A percentile compares a stretch with the other conserved stretches of the same genome.
Conservation (phyloP, 352 stramenopile genomes). For the Elongisporangium senticosum region DNA sequence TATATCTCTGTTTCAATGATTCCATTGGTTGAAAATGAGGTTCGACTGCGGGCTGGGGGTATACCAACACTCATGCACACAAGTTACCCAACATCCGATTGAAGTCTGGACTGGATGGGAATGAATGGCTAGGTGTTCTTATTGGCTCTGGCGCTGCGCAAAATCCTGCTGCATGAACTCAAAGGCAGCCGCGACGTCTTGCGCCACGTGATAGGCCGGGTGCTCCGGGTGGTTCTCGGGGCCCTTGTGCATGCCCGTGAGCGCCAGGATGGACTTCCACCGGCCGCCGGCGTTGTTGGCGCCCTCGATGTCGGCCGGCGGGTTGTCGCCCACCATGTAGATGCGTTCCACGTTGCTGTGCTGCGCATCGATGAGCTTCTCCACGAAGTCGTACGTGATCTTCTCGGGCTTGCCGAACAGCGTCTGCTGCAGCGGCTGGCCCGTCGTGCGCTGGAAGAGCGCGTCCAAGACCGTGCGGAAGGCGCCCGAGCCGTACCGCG, state of each 20-base stretch:
- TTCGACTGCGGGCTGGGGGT: not conserved
- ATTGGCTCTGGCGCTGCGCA: constrained; percentile 1
- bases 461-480: constrained; percentile 40
- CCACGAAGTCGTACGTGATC: constrained; percentile 41
- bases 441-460: constrained; percentile 50
- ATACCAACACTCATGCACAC: not conserved
- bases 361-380: constrained; percentile 42
- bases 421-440: constrained; percentile 40
- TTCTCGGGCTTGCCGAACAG: constrained; percentile 47
- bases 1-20: not conserved
- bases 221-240: constrained; percentile 34
- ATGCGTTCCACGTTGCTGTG: constrained; percentile 28
- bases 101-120: not conserved
- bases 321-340: constrained; percentile 68
- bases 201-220: constrained; percentile 36
- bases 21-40: not conserved
- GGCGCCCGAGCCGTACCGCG: constrained; percentile 43
- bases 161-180: constrained; percentile 56
- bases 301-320: constrained; percentile 50
- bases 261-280: constrained; percentile 52
- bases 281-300: constrained; percentile 37
- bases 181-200: constrained; percentile 31
- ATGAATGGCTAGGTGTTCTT: not conserved
- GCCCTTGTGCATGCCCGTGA: constrained; percentile 48
- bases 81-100: not conserved